Base-by-base conservation (phyloP, 2,329 filamentous ascomycete genomes). In the Hymenoscyphus occultus region DNA sequence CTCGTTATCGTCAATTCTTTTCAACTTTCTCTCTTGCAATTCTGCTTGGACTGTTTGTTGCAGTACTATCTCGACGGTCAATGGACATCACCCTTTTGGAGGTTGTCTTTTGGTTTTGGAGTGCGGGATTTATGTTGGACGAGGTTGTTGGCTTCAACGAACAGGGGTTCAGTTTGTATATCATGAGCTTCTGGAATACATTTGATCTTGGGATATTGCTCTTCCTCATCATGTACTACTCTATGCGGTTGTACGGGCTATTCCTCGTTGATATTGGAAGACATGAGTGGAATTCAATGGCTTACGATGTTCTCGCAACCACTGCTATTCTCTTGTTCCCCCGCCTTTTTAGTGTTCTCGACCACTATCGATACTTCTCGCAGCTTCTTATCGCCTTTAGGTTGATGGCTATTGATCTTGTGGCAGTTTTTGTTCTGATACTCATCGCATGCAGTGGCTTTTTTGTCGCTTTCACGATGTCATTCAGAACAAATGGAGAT, bases 161-260 rank as follows among this genome's bases (percentile, higher is more conserved):
- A 77, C 93, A 97, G 78, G 94, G 94, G 2, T 97, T 97, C 76
- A 93, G 93, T 45, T 85, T 98, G 39, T 98, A 97, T 78, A 92
- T 97, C 73, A 94, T 97, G 88, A 96, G 92, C 76, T 95, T 97
- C 76, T 97, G 94, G 94, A 97, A 97, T 76, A 87, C 93, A 45
- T 97, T 97, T 76, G 94, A 97, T 74, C 81, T 97, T 45, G 93
- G 93, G 9, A 97, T 97, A 62, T 80, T 97, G 61, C 79, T 96
- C 31, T 81, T 97, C 67, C 86, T 97, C 71, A 87, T 96, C 72
- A 85, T 91, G 63, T 97, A 97, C 80, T 96, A 97, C 76, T 91
- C 90, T 72, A 87, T 97, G 80, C 88, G 94, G 64, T 83, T 95
- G 14, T 97, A 96, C 73, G 92, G 93, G 22, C 90, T 97, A 61